These are phyloP conservation scores for Silene noctiflora DNA, from an alignment of 179 eudicot genomes.

Conservation along the genomic window DNA sequence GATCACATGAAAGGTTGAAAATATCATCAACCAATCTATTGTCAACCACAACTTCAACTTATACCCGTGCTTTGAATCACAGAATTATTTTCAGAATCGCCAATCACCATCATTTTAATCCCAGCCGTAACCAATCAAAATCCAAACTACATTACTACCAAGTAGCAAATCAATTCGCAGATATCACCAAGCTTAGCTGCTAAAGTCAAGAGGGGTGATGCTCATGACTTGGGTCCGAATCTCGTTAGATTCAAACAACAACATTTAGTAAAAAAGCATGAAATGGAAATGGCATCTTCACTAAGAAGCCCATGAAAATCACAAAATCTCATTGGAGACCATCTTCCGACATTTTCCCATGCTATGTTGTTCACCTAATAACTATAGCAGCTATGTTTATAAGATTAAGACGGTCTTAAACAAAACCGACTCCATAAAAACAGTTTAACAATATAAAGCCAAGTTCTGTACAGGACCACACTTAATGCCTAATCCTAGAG, in stretches of 20 bases:
- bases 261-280: constrained; percentile 2
- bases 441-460: constrained; percentile 21
- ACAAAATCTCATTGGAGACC: background rate
- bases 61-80: constrained; percentile 60
- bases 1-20: constrained; percentile 71
- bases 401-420: background rate
- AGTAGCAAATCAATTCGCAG: background rate
- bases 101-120: constrained; percentile 26
- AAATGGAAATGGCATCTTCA: constrained; percentile 26
- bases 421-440: constrained; percentile 15
- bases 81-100: constrained; percentile 37
- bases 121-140: constrained; percentile 23
- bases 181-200: too few relatives aligned
- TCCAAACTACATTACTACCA: constrained; percentile 14
- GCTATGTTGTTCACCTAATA: background rate
- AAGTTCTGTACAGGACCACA: constrained; percentile 41
- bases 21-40: constrained; percentile 38
- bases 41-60: constrained; percentile 45
- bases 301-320: background rate
- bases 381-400: background rate
- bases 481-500: constrained; percentile 27
- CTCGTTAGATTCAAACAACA: background rate
- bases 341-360: background rate
- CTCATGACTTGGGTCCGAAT: too few relatives aligned
- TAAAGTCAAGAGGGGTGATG: too few relatives aligned